These are phyloP conservation scores for Entomortierella chlamydospora DNA, from an alignment of 192 early-diverging fungal genomes.

Conservation along the genomic window DNA sequence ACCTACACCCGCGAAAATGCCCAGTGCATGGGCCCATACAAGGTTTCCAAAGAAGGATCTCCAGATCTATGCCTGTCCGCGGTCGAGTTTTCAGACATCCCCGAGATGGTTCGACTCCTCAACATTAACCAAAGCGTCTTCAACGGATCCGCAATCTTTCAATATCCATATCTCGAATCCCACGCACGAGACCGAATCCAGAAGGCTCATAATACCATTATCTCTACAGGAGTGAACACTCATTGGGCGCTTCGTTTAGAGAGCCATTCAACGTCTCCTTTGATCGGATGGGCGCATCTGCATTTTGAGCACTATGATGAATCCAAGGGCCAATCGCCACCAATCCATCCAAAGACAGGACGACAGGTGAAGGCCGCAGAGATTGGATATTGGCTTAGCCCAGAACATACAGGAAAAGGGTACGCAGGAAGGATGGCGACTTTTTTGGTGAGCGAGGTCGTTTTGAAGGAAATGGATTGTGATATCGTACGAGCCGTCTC, in stretches of 20 bases:
- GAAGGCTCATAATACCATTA: constrained; percentile 9
- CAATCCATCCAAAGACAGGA: constrained; percentile 10
- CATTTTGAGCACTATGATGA: constrained; percentile 17
- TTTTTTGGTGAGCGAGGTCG: constrained; percentile 34
- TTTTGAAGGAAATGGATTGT: constrained; percentile 27
- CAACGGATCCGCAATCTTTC: constrained; percentile 34
- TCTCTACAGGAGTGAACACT: constrained; percentile 25
- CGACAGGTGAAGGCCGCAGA: constrained; percentile 16
- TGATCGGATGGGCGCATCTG: constrained; percentile 38
- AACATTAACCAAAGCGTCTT: constrained; percentile 43
- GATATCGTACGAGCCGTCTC: constrained; percentile 37
- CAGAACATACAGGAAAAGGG: constrained; percentile 26
- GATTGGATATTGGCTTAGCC: constrained; percentile 44
- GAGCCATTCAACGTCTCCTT: neutral
- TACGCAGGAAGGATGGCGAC: constrained; percentile 16
- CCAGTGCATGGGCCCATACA: constrained; percentile 30
- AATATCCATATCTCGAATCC: constrained; percentile 43
- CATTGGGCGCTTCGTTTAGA: constrained; percentile 33
- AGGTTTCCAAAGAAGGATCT: neutral
- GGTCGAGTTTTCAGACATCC: constrained; percentile 34
- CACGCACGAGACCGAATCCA: constrained; percentile 36
- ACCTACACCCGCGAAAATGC: constrained; percentile 26
- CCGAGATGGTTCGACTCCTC: constrained; percentile 44
- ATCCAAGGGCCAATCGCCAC: neutral
- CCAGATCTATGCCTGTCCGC: constrained; percentile 25